Base-by-base conservation (phyloP, 2,329 filamentous ascomycete genomes). In the Cercospora sesami region DNA sequence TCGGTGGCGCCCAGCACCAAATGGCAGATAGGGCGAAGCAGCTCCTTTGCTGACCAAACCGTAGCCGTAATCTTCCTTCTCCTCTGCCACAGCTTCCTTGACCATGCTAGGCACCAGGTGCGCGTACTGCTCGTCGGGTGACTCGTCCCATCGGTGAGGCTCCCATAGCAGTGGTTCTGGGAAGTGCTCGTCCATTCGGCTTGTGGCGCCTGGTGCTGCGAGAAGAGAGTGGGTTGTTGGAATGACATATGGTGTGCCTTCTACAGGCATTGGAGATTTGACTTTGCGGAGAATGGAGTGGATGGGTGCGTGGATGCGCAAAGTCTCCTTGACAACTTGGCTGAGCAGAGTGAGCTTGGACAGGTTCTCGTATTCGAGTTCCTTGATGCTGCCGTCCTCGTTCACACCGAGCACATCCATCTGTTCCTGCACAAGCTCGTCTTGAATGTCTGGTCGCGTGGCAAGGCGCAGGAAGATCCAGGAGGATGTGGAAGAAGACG, bases 201-300 rank as follows among this genome's bases (percentile, higher is more conserved):
- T 90, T 21, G 91, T 91, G 71, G 95, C 91, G 72, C 93, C 93
- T 1, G 94, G 93, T 1, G 94, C 92, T 45, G 94, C 89, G 72
- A 98, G 88, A 55, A 98, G 88, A 42, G 87, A 89, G 82, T 96
- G 93, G 55, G 86, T 88, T 4, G 91, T 87, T 7, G 94, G 94
- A 72, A 98, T 88, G 66, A 92, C 88, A 77, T 90, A 96, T 74
- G 90, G 90, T 51, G 92, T 96, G 72, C 91, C 91, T 31, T 93
- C 89, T 28, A 97, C 87, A 10, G 89, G 86, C 87, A 97, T 92
- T 68, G 94, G 93, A 72, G 88, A 87, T 83, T 94, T 97, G 79
- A 97, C 94, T 74, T 92, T 91, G 75, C 94, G 92, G 85, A 98
- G 88, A 77, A 98, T 96, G 61, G 92, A 95, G 86, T 97, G 94